A percentile compares a stretch with the other conserved stretches of the same genome.
These are phyloP conservation scores for Syncephalis plumigaleata DNA, from an alignment of 371 early-diverging fungal species.

Conservation along the genomic window DNA sequence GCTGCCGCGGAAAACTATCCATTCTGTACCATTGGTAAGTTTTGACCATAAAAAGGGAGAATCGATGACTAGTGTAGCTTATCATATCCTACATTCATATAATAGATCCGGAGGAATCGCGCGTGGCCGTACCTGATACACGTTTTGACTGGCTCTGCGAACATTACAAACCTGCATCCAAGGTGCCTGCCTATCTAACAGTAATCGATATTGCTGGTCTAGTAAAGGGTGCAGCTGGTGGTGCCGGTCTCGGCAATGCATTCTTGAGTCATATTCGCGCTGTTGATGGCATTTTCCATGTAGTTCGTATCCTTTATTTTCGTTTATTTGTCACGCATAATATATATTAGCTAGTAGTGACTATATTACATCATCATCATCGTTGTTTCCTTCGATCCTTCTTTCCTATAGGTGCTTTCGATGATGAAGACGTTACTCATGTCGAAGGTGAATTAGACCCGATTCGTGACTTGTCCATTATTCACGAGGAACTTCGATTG, in stretches of 20 bases:
- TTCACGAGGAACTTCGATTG: slow-evolving; percentile 87
- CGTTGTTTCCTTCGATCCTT: neutral
- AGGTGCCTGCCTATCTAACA: slow-evolving; percentile 65
- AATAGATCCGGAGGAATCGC: slow-evolving; percentile 85
- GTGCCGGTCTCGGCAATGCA: slow-evolving; percentile 94
- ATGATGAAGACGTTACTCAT: slow-evolving; percentile 52
- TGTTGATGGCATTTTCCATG: slow-evolving; percentile 97
- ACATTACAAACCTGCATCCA: slow-evolving; percentile 25
- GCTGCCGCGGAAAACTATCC: slow-evolving; percentile 87
- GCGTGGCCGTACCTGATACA: slow-evolving; percentile 85
- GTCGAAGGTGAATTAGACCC: slow-evolving; percentile 95
- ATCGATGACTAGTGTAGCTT: slow-evolving; percentile 1
- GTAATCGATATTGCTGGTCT: slow-evolving; percentile 99
- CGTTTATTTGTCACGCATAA: neutral
- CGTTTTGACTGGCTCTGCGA: slow-evolving; percentile 78
- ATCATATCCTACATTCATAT: neutral
- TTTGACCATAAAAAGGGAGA: neutral
- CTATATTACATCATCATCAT: neutral
- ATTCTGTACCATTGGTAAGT: slow-evolving; percentile 57
- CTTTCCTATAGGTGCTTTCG: slow-evolving; percentile 11
- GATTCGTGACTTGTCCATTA: slow-evolving; percentile 87
- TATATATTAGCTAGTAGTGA: neutral
- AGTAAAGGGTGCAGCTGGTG: slow-evolving; percentile 85
- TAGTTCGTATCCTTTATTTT: slow-evolving; percentile 63
- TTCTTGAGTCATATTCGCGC: slow-evolving; percentile 95